These are phyloP conservation scores for Acarospora socialis DNA, from an alignment of 2,329 filamentous ascomycete genomes.

Conservation along the genomic window DNA sequence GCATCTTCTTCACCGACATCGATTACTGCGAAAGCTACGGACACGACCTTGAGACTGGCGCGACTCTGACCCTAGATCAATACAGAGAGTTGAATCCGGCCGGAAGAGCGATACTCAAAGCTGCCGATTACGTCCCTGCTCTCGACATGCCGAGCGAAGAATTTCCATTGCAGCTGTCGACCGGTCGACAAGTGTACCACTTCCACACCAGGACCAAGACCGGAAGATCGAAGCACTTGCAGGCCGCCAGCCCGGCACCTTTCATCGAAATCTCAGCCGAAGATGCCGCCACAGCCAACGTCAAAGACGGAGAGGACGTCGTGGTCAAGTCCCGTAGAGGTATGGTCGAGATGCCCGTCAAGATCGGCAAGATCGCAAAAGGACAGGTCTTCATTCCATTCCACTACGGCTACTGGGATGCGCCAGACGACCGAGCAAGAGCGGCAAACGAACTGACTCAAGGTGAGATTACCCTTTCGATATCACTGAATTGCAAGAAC, in stretches of 20 bases:
- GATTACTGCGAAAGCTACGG: slow-evolving; percentile 26
- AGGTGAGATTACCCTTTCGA: slow-evolving; percentile 14
- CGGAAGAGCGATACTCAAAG: slow-evolving; percentile 24
- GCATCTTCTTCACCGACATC: slow-evolving; percentile 23
- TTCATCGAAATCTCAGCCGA: slow-evolving; percentile 18
- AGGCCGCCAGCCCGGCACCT: slow-evolving; percentile 20
- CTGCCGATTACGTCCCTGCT: slow-evolving; percentile 19
- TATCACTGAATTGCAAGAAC: background rate
- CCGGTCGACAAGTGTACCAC: slow-evolving; percentile 22
- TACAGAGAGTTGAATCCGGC: slow-evolving; percentile 21
- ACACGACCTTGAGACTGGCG: slow-evolving; percentile 25
- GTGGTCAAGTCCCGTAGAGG: slow-evolving; percentile 21
- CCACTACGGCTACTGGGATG: slow-evolving; percentile 26
- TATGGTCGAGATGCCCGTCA: slow-evolving; percentile 19
- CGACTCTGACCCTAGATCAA: slow-evolving; percentile 19
- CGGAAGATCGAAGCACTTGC: slow-evolving; percentile 19
- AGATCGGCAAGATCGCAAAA: slow-evolving; percentile 18
- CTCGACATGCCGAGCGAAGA: slow-evolving; percentile 20
- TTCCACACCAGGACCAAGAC: slow-evolving; percentile 28
- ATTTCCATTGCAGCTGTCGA: slow-evolving; percentile 22
- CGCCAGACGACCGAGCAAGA: slow-evolving; percentile 19
- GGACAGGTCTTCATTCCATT: slow-evolving; percentile 27
- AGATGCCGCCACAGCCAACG: slow-evolving; percentile 17
- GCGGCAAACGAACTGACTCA: slow-evolving; percentile 27
- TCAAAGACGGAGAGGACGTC: slow-evolving; percentile 21